Base-by-base conservation (phyloP, 768 basidiomycete genomes). In the Bullera alba region DNA sequence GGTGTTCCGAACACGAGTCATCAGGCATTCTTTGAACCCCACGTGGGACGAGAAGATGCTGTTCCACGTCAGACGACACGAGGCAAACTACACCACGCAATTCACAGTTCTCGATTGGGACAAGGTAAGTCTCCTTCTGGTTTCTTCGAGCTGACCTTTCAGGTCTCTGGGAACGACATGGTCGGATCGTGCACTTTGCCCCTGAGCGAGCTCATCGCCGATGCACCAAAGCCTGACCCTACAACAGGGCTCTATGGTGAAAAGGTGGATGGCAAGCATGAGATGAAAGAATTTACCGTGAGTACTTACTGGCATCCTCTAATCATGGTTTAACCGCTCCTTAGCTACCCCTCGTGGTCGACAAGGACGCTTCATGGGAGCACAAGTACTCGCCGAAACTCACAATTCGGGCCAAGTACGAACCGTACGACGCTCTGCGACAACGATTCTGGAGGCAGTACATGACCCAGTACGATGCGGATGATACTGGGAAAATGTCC, bases 71-170 rank as follows among this genome's bases (percentile, higher is more conserved):
- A 80, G 89, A 23, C 77, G 83, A 10, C 90, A 88, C 65, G 92
- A 96, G 70, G 81, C 80, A 7, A 66, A 79, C 8, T 95, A 82
- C 76, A 79, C 83, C 47, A 77, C 90, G 6, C 81, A 87, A 58
- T 81, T 95, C 44, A 80, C 82, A 0, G 81, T 99, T 2, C 82
- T 91, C 43, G 93, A 99, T 69, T 99, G 93, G 93, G 93, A 97
- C 73, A 96, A 96, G 73, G 78, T 65, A 50, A 52, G 66, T 54
- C 2, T 14, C 23, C 17, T 14, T 16, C 17, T 47, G 21, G 4
- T 32, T 25, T 16, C 25, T 28, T 3, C 2, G 3, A 36, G 28
- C 16, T 28, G 17, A 47, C n/a, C n/a, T 14, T 6, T 17, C 45
- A 68, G 66, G 56, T 73, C 16, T 67, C 67, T 5, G 71, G 71